Conservation (phyloP, 192 early-diverging fungal species). For the Gigaspora rosea region DNA sequence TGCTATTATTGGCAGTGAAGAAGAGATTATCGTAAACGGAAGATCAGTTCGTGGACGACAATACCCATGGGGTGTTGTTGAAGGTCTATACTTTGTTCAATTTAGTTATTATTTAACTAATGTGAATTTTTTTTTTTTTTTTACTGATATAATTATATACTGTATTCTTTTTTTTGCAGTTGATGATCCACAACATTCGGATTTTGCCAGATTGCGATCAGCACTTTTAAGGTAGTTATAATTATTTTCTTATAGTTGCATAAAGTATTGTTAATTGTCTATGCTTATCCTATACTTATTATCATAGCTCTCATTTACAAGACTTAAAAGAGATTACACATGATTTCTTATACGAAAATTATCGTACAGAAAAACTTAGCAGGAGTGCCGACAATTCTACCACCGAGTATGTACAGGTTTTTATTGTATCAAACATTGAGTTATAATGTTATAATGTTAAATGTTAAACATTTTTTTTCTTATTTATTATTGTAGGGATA, state of each 20-base stretch:
- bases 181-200: slow-evolving; percentile 95
- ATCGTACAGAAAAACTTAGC: slow-evolving; percentile 89
- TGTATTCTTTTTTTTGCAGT: slow-evolving; percentile 45
- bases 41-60: slow-evolving; percentile 87
- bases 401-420: slow-evolving; percentile 39
- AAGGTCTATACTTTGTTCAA: slow-evolving; percentile 40
- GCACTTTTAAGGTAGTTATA: slow-evolving; percentile 72
- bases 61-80: slow-evolving; percentile 97
- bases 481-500: background rate
- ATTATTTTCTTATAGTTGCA: background rate
- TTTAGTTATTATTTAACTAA: background rate
- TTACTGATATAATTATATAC: background rate
- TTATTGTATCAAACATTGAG: background rate
- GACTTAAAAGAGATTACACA: slow-evolving; percentile 98
- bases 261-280: background rate
- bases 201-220: slow-evolving; percentile 93
- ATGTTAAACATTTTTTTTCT: background rate
- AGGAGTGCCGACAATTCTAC: slow-evolving; percentile 42
- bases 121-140: background rate
- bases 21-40: slow-evolving; percentile 82
- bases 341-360: slow-evolving; percentile 92
- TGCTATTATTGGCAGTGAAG: slow-evolving; percentile 93
- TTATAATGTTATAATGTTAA: background rate
- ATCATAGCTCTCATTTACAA: slow-evolving; percentile 87
- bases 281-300: background rate